A percentile compares a stretch with the other conserved stretches of the same genome.
Evolutionary conservation across 78 protist species (phyloP).

Genomic region (Ministeria vibrans): DNA sequence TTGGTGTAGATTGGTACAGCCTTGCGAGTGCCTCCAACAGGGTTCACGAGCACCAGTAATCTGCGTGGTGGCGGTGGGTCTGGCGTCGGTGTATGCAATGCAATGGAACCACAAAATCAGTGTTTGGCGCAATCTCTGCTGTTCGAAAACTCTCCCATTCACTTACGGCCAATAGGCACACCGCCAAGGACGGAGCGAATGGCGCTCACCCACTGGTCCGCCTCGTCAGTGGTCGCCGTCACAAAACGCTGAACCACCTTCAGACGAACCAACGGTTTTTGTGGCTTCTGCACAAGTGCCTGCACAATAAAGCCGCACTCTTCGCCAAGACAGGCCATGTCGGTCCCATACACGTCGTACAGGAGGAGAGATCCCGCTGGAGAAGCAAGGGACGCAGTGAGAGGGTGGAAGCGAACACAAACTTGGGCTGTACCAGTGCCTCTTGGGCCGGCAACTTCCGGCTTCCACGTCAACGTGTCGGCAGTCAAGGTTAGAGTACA

Average conservation of each 20-base stretch:
- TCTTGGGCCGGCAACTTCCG: no score
- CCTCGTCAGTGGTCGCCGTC: neutral
- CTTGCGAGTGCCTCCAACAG: neutral
- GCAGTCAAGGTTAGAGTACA: no score
- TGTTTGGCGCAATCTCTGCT: neutral
- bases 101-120: neutral
- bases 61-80: neutral
- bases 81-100: no score
- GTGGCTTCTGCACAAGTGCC: neutral
- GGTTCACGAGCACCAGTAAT: neutral
- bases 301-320: neutral
- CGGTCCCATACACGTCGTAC: neutral
- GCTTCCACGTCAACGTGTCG: no score
- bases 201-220: neutral
- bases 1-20: neutral
- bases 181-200: neutral
- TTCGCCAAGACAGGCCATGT: neutral
- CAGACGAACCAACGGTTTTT: neutral
- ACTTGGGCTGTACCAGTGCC: no score
- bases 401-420: no score
- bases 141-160: neutral
- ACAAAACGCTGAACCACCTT: neutral
- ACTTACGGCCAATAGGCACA: neutral
- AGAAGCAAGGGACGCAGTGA: no score
- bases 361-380: neutral